These are phyloP conservation scores for Xylaria sp. DNA, from an alignment of 2,329 filamentous ascomycete species.

Conservation along the genomic window DNA sequence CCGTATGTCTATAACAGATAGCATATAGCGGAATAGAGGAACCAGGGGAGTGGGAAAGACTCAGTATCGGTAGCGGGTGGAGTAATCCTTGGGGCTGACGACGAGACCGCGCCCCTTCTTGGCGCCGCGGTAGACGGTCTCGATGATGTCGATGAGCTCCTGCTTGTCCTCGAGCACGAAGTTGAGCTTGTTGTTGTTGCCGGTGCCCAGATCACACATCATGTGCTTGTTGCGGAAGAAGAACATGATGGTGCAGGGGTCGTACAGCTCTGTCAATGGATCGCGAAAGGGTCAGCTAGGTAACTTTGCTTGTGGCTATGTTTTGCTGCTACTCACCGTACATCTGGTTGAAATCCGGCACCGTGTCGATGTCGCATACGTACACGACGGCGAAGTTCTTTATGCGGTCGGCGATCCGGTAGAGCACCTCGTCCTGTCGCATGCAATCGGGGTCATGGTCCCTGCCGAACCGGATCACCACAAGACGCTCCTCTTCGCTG, in stretches of 20 bases:
- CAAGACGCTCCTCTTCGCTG: slow-evolving; percentile 83
- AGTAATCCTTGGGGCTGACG: slow-evolving; percentile 84
- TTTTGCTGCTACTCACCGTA: slow-evolving; percentile 59
- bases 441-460: slow-evolving; percentile 79
- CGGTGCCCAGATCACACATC: slow-evolving; percentile 97
- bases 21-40: too few species aligned
- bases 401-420: slow-evolving; percentile 88
- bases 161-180: slow-evolving; percentile 98
- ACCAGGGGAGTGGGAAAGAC: too few species aligned
- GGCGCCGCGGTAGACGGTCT: slow-evolving; percentile 96
- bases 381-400: slow-evolving; percentile 95
- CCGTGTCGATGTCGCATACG: slow-evolving; percentile 87
- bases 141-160: slow-evolving; percentile 96
- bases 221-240: slow-evolving; percentile 99
- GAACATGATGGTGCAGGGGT: slow-evolving; percentile 93
- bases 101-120: slow-evolving; percentile 98
- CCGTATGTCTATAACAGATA: too few species aligned
- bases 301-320: slow-evolving; percentile 18
- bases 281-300: not conserved
- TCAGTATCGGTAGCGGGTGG: slow-evolving; percentile 37
- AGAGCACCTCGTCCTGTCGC: slow-evolving; percentile 87
- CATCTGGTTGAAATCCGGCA: slow-evolving; percentile 95
- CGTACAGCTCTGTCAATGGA: slow-evolving; percentile 64
- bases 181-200: slow-evolving; percentile 98
- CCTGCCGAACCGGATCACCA: slow-evolving; percentile 90